Evolutionary conservation across 2,329 filamentous ascomycete species (phyloP), one percentile per base, ranked within the genome.

Genomic region (Diaporthe caulivora): DNA sequence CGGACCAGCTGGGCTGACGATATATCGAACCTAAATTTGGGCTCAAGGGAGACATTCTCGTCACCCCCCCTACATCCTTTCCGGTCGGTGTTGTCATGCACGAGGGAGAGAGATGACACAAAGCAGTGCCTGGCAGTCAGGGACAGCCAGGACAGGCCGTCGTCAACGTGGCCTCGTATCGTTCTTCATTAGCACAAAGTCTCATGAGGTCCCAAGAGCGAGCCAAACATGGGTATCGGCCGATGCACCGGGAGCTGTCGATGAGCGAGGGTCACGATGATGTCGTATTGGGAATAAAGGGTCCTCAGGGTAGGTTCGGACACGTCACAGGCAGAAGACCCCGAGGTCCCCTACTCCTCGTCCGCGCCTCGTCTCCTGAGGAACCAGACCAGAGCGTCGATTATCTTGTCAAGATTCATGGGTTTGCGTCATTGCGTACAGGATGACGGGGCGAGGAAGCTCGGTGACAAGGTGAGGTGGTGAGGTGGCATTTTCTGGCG

Each of bases 201-300:
- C 53, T 67, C 62, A 40, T 1, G 29, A 65, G 37, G 26, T 40
- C 44, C 44, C 17, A 40, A 51, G 13, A 51, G 11, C 24, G 31
- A 51, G 24, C 47, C 31, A 40, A 3, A 37, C 26, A 67, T 53
- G 62, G 47, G 40, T 15, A 26, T 26, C 60, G 62, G 62, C 62
- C 34, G 44, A 64, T 42, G 65, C 47, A 40, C 37, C 49, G 18
- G 42, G 10, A 9, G 2, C 17, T 8, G 29, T 37, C 29, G 71
- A 73, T 73, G 65, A 21, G n/a, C 31, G 44, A 71, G 67, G 65
- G 65, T 47, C 57, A 49, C 44, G 57, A 73, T 73, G 64, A 72
- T 64, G 64, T 73, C 29, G 65, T 26, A 49, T 70, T 71, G 67
- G 64, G 24, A 69, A 71, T 58, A 65, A 70, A 72, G 71, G 71